Evolutionary conservation across 2,329 filamentous ascomycete genomes (phyloP).

Genomic region (Aspergillus glaucus): DNA sequence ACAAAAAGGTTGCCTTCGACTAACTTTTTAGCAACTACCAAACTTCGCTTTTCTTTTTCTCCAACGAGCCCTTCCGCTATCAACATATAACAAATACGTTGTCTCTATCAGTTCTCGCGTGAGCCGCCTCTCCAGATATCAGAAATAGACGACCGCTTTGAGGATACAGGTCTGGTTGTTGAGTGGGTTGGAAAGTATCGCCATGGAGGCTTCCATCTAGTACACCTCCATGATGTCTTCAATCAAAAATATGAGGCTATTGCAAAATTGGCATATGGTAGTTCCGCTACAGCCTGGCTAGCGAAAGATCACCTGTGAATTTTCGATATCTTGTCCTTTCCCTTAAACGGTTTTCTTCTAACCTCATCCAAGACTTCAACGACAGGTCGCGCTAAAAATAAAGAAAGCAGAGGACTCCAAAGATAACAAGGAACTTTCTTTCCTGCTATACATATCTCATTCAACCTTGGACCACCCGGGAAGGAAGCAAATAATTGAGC

Average conservation of each 20-base stretch:
- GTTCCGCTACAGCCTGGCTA: conserved; percentile 16
- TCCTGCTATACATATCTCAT: too few species aligned
- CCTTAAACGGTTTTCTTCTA: not conserved
- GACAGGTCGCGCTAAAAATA: conserved; percentile 16
- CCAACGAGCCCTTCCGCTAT: too few species aligned
- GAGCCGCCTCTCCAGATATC: too few species aligned
- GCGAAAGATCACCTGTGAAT: conserved; percentile 9
- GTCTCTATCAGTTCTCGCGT: too few species aligned
- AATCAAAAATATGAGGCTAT: conserved; percentile 13
- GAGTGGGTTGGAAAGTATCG: conserved; percentile 7
- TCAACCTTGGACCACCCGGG: not conserved
- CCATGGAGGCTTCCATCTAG: conserved; percentile 16
- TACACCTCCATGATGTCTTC: conserved; percentile 16
- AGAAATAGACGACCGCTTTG: too few species aligned
- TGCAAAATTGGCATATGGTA: conserved; percentile 11
- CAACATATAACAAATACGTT: too few species aligned
- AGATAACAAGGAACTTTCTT: conserved; percentile 12
- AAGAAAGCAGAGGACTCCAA: conserved; percentile 15
- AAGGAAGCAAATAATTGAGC: conserved; percentile 12
- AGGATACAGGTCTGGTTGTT: not conserved
- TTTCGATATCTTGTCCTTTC: not conserved
- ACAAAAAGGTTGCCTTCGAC: too few species aligned
- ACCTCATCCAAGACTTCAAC: conserved; percentile 9
- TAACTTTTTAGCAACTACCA: too few species aligned
- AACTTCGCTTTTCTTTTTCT: too few species aligned